Evolutionary conservation across 164 flowering plant genomes (phyloP).

Genomic region (Nymphaea colorata): DNA sequence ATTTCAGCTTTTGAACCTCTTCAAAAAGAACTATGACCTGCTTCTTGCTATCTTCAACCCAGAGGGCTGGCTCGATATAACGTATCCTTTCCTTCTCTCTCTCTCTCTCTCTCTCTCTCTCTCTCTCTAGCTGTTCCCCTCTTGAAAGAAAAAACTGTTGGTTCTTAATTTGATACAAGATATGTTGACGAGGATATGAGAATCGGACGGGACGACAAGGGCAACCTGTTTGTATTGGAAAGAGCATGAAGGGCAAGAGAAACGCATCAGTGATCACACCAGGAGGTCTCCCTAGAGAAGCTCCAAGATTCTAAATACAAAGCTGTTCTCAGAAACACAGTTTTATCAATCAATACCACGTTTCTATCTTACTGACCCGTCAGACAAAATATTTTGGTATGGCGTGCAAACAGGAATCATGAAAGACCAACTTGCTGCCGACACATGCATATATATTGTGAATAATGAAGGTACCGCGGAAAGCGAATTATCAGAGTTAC

Average conservation of each 20-base stretch:
- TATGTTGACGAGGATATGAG: conserved; percentile 67
- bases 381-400: too few species aligned
- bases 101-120: neutral
- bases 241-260: conserved; percentile 17
- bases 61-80: conserved; percentile 87
- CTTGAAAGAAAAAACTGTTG: neutral
- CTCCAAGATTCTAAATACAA: too few species aligned
- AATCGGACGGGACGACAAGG: conserved; percentile 88
- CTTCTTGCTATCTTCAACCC: conserved; percentile 86
- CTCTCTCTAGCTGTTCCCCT: neutral
- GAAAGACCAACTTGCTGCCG: too few species aligned
- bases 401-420: too few species aligned
- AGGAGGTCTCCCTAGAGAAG: too few species aligned
- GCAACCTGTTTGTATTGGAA: conserved; percentile 65
- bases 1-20: conserved; percentile 68
- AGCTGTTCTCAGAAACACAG: too few species aligned
- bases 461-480: too few species aligned
- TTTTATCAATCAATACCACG: too few species aligned
- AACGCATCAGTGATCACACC: too few species aligned
- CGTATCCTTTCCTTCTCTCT: conserved; percentile 51
- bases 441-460: too few species aligned
- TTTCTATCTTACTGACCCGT: too few species aligned
- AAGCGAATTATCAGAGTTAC: too few species aligned
- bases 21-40: conserved; percentile 59
- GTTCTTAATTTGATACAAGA: conserved; percentile 19